phyloP scores from a whole-genome alignment of 73 alveolate species.

The Uronychia binucleata region DNA sequence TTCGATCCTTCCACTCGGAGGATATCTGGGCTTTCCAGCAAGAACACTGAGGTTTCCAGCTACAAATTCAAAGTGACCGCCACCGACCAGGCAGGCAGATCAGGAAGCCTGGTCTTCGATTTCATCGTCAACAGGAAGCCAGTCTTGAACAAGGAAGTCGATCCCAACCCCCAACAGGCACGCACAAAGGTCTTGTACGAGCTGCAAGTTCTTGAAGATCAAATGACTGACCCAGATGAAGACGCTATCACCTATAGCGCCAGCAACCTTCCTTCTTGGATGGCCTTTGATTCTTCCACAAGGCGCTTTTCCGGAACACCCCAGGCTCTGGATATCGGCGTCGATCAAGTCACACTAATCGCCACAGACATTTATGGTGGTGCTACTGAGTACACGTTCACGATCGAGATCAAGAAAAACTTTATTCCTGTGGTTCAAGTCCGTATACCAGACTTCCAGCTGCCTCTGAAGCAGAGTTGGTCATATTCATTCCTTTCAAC shows the following conservation, averaged over 20 bases:
- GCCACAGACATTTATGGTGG: constrained; percentile 20
- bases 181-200: background rate
- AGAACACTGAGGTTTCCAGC: background rate
- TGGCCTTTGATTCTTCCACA: background rate
- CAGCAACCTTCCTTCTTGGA: background rate
- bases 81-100: background rate
- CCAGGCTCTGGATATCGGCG: background rate
- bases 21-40: background rate
- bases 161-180: constrained; percentile 1
- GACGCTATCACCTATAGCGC: constrained; percentile 16
- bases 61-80: background rate
- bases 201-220: background rate
- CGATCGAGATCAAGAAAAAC: background rate
- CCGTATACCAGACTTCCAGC: background rate
- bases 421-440: background rate
- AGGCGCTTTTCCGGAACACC: constrained; percentile 19
- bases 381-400: constrained; percentile 4
- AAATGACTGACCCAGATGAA: constrained; percentile 3
- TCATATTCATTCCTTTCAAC: background rate
- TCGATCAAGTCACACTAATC: background rate
- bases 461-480: background rate
- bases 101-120: background rate
- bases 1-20: background rate
- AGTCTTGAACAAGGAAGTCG: background rate
- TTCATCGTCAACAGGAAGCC: constrained; percentile 11